phyloP scores from a whole-genome alignment of 768 basidiomycete species.

The Lactifluus hygrophoroides region DNA sequence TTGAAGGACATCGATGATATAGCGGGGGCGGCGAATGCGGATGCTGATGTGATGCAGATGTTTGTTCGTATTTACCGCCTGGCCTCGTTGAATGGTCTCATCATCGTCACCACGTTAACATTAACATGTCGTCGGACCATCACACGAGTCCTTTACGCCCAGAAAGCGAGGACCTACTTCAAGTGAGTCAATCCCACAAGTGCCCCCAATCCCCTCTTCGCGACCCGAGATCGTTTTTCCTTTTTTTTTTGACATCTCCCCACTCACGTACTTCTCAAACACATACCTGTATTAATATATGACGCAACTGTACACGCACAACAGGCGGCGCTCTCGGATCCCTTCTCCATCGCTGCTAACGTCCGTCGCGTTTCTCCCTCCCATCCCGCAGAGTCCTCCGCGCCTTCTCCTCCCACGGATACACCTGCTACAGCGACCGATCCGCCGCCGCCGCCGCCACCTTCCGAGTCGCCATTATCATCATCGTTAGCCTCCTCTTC shows the following conservation, averaged over 20 bases:
- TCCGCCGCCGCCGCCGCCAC: neutral
- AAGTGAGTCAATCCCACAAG: slow-evolving; percentile 9
- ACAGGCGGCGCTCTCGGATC: slow-evolving; percentile 20
- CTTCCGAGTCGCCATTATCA: neutral
- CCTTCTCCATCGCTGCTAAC: slow-evolving; percentile 13
- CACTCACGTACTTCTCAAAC: no score
- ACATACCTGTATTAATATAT: no score
- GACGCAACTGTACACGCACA: no score
- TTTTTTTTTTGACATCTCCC: no score
- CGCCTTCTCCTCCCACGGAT: neutral
- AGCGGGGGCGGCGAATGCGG: no score
- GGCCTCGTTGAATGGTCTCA: no score
- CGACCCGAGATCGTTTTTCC: no score
- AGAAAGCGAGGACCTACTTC: slow-evolving; percentile 19
- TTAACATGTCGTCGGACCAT: slow-evolving; percentile 7
- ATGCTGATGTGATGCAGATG: no score
- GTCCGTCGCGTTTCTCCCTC: slow-evolving; percentile 13
- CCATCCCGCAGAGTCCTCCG: neutral
- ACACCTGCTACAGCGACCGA: neutral
- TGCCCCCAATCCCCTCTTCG: no score
- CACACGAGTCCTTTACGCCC: slow-evolving; percentile 14
- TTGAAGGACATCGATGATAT: no score
- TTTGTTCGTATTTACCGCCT: slow-evolving; percentile 10
- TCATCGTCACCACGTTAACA: no score
- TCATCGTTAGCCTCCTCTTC: neutral